Base-by-base conservation (phyloP, 495 filamentous ascomycete species). In the Sabuloglossum arenarium region DNA sequence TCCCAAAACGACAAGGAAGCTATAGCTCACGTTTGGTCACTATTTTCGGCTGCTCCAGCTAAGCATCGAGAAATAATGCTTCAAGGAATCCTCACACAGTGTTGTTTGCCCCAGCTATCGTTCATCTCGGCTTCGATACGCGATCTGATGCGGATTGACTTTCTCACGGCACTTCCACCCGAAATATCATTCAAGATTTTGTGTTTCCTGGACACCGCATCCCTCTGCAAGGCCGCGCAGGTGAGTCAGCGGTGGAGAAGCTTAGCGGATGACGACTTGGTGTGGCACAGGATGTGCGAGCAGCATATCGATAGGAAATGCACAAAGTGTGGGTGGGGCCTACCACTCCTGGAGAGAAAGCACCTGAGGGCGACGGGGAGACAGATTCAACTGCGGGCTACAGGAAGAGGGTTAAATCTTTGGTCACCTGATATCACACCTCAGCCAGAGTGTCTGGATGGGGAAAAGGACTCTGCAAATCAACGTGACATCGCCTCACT, bases 251-350 rank as follows among this genome's bases (percentile, higher is more conserved):
- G 80, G 56, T 99, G 91, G 91, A 77, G 84, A 56, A 75, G 74
- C 53, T 67, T 99, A 27, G 91, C 91, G 1, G 93, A 96, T 65
- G 88, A 94, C 64, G 90, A 99, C 68, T 82, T 95, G 25, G 91
- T 99, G 1, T 99, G 91, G 91, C 90, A 96, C 61, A 83, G 81
- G 56, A 97, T 99, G 90, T 99, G 91, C 64, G 89, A 96, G 70
- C 91, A 99, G 63, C 91, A 99, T 63, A 97, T 94, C 55, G 87
- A 91, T 61, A 76, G 89, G 52, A 97, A 95, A 66, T 99, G 91
- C 69, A 88, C 81, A 51, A 96, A 95, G 65, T 99, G 91, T 63
- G 90, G 93, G 16, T 95, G 87, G 88, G 91, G 91, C 3, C 66
- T 99, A 47, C 91, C 91, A 46, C 71, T 91, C 50, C 66, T 98